Conservation (phyloP, 2,329 filamentous ascomycete genomes). For the Helicocarpus griseus region DNA sequence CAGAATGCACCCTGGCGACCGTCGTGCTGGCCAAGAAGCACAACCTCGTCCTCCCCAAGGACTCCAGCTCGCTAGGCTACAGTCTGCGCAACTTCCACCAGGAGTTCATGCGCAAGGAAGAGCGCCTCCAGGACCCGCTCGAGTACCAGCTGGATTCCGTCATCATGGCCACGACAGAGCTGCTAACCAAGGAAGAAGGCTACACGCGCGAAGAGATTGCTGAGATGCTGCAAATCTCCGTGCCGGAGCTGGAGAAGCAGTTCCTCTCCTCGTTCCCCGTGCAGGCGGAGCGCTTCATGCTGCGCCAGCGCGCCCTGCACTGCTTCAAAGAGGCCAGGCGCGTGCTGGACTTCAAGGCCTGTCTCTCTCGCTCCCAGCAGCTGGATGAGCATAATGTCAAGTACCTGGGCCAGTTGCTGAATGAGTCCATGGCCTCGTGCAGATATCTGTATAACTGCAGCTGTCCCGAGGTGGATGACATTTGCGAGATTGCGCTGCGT, state of each 20-base stretch:
- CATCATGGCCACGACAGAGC: slow-evolving; percentile 57
- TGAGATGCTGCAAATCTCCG: slow-evolving; percentile 56
- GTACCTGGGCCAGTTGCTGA: slow-evolving; percentile 72
- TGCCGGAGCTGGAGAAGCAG: slow-evolving; percentile 60
- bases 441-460: slow-evolving; percentile 83
- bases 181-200: slow-evolving; percentile 67
- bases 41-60: slow-evolving; percentile 57
- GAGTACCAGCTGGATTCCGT: slow-evolving; percentile 65
- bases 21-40: slow-evolving; percentile 52
- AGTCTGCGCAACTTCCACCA: slow-evolving; percentile 82
- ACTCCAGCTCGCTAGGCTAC: slow-evolving; percentile 72
- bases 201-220: slow-evolving; percentile 86
- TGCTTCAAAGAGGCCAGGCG: slow-evolving; percentile 84
- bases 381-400: slow-evolving; percentile 57
- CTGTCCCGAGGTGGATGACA: slow-evolving; percentile 80
- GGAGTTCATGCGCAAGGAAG: slow-evolving; percentile 55
- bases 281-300: slow-evolving; percentile 74
- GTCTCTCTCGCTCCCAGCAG: slow-evolving; percentile 52
- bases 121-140: slow-evolving; percentile 39
- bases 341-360: slow-evolving; percentile 70
- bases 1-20: slow-evolving; percentile 87
- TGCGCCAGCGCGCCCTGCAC: slow-evolving; percentile 79
- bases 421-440: slow-evolving; percentile 81
- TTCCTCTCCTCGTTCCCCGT: slow-evolving; percentile 88
- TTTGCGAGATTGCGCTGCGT: slow-evolving; percentile 67